These are phyloP conservation scores for Talaromyces sp. DNA, from an alignment of 2,329 filamentous ascomycete genomes.

Conservation along the genomic window DNA sequence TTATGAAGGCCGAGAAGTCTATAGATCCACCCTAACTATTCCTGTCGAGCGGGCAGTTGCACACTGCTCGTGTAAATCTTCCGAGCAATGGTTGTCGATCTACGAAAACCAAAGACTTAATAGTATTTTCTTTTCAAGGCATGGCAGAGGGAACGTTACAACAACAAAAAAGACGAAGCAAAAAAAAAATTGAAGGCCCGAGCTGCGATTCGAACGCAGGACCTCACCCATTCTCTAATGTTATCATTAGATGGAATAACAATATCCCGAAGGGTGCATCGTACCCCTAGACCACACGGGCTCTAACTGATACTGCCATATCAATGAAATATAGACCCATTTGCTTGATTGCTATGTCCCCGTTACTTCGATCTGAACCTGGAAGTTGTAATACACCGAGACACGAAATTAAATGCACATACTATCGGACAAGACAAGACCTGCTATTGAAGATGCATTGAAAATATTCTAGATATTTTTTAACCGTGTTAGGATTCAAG, in stretches of 20 bases:
- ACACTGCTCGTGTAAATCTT: no score
- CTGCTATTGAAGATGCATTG: neutral
- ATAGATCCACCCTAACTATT: no score
- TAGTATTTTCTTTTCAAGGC: no score
- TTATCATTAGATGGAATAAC: neutral
- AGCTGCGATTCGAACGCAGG: constrained; percentile 5
- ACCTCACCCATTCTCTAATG: constrained; percentile 1
- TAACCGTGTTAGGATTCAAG: neutral
- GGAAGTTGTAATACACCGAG: neutral
- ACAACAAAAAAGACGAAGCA: no score
- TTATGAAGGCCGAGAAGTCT: no score
- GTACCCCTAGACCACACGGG: constrained; percentile 4
- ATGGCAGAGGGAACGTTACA: no score
- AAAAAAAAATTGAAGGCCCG: neutral
- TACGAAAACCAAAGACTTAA: no score
- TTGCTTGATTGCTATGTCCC: neutral
- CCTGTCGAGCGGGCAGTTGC: no score
- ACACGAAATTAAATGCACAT: neutral
- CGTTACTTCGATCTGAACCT: no score
- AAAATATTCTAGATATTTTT: neutral
- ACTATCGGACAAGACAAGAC: neutral
- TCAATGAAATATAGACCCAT: no score
- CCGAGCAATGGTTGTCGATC: no score
- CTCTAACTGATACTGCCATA: neutral
- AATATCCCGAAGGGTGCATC: neutral